phyloP scores from a whole-genome alignment of 495 filamentous ascomycete genomes.

The Pseudomonodictys pantanalensis region DNA sequence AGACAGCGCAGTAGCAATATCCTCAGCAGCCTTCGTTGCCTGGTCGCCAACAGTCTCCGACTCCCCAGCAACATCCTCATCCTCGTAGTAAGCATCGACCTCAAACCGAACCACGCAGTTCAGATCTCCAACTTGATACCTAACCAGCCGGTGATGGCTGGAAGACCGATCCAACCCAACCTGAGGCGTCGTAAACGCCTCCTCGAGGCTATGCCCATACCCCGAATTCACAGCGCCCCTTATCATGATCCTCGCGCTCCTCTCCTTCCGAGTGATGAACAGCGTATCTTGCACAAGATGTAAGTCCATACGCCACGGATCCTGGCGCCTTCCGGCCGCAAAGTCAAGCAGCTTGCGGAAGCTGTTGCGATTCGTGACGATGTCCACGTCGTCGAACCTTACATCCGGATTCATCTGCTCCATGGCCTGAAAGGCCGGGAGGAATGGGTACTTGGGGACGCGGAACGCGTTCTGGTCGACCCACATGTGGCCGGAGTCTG shows the following conservation, averaged over 20 bases:
- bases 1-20: background rate
- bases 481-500: background rate
- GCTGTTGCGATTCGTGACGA: conserved; percentile 9
- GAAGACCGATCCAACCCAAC: background rate
- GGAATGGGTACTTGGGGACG: conserved; percentile 1
- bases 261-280: conserved; percentile 4
- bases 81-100: conserved; percentile 8
- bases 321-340: background rate
- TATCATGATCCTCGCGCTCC: background rate
- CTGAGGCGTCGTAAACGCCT: background rate
- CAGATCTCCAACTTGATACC: background rate
- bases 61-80: background rate
- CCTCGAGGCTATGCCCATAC: conserved; percentile 7
- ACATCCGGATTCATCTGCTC: conserved; percentile 1
- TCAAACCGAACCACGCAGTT: conserved; percentile 9
- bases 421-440: background rate
- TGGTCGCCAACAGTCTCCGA: background rate
- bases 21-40: background rate
- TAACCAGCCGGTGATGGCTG: conserved; percentile 7
- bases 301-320: conserved; percentile 6
- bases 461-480: conserved; percentile 2
- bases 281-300: conserved; percentile 7
- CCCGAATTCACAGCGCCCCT: background rate
- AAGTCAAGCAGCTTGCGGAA: conserved; percentile 7
- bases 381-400: conserved; percentile 1